phyloP scores from a whole-genome alignment of 768 basidiomycete genomes.

The Tylopilus sp. region DNA sequence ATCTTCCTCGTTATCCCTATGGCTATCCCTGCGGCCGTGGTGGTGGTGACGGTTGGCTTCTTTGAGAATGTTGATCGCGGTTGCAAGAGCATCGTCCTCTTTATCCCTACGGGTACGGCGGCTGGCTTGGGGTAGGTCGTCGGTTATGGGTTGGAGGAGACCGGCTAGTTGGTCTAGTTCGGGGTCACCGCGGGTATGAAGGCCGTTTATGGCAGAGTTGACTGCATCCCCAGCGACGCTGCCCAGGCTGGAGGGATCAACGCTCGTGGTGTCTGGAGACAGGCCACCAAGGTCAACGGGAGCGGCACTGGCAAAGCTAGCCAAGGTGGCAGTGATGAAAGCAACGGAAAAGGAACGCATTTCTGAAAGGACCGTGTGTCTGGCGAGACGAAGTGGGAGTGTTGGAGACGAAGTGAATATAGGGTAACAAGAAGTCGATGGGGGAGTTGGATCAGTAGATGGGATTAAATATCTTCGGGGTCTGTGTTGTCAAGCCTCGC shows the following conservation, averaged over 20 bases:
- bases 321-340: conserved; percentile 29
- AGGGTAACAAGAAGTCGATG: conserved; percentile 20
- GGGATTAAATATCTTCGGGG: conserved; percentile 19
- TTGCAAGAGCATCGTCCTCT: no score
- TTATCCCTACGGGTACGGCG: no score
- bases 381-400: conserved; percentile 5
- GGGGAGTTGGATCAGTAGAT: background rate
- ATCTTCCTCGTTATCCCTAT: no score
- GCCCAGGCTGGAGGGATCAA: background rate
- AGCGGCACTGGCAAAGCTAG: conserved; percentile 25
- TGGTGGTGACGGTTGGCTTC: no score
- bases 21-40: no score
- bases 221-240: background rate
- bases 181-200: no score
- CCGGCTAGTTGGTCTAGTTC: no score
- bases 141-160: no score
- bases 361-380: conserved; percentile 33
- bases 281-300: conserved; percentile 9
- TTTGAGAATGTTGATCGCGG: no score
- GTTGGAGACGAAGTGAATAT: background rate
- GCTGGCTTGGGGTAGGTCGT: no score
- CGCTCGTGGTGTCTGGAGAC: background rate
- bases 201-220: no score
- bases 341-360: conserved; percentile 35
- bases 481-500: background rate